A percentile compares a stretch with the other conserved stretches of the same genome.
phyloP scores from a whole-genome alignment of 805 yeast species.

The Saccharomycopsis microspora region DNA sequence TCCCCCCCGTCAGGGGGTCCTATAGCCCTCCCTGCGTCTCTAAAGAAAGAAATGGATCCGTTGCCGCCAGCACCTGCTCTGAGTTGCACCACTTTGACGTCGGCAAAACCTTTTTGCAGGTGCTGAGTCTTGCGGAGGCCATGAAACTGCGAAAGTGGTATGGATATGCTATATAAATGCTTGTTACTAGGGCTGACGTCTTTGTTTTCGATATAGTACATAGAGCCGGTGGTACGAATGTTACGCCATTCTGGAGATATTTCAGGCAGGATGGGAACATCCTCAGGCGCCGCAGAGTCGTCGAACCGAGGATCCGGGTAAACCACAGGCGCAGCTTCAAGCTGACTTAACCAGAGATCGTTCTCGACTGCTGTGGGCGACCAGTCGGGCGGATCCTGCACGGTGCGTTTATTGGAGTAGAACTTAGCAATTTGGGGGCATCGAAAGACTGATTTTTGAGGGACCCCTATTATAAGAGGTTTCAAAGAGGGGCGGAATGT shows the following conservation, averaged over 20 bases:
- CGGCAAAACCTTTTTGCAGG: slow-evolving; percentile 40
- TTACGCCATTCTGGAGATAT: background rate
- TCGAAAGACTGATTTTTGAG: too few species aligned
- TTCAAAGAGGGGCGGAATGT: too few species aligned
- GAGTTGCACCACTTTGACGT: slow-evolving; percentile 55
- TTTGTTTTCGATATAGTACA: background rate
- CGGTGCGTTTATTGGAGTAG: too few species aligned
- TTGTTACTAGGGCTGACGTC: background rate
- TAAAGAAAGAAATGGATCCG: slow-evolving; percentile 74
- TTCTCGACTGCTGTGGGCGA: slow-evolving; percentile 31
- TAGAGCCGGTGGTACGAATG: slow-evolving; percentile 14
- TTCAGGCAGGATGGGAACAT: background rate
- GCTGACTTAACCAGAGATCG: slow-evolving; percentile 29
- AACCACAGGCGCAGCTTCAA: slow-evolving; percentile 6
- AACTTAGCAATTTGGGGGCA: too few species aligned
- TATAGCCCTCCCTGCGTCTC: slow-evolving; percentile 72
- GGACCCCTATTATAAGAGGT: too few species aligned
- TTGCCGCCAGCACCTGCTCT: slow-evolving; percentile 81
- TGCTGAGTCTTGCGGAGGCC: background rate
- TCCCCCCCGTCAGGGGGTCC: slow-evolving; percentile 99
- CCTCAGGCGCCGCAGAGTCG: slow-evolving; percentile 3
- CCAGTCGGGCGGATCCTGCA: slow-evolving; percentile 11
- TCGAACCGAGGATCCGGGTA: background rate
- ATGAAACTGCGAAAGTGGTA: slow-evolving; percentile 11
- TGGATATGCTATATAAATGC: background rate